Evolutionary conservation across 2,329 filamentous ascomycete genomes (phyloP), one percentile per base, ranked within the genome.

Genomic region (Hirsutella thompsonii): DNA sequence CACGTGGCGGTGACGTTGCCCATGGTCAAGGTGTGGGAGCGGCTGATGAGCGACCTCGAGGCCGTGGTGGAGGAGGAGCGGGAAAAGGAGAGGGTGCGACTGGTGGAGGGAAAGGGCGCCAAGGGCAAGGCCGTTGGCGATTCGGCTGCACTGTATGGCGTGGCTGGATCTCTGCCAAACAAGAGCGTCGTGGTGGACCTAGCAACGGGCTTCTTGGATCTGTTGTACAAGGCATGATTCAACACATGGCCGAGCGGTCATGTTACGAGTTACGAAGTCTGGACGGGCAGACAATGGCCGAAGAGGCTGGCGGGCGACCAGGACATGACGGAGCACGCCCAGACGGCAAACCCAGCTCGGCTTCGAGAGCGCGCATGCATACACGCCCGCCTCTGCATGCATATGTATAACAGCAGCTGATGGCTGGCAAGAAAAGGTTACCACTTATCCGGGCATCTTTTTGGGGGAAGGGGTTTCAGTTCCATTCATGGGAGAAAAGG

Each of bases 1-100:
- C 92, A 98, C 60, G 78, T 96, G 32, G 92, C 92, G 11, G 88
- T 96, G 32, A 98, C 92, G 1, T 61, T 94, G 51, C 90, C 90
- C 14, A 84, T 93, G 37, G 79, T 80, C 19, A 81, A 81, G 52
- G 86, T 82, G 2, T 84, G 85, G 57, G 88, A 96, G 55, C 74
- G 76, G 55, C 69, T 98, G 41, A 72, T 92, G 39, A 63, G 66
- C 8, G 92, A 98, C 58, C 62, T 83, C 16, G 77, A 81, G 63
- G 64, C 67, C 3, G 76, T 79, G 5, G 62, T 81, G 21, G 75
- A 83, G 58, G 77, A 74, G 20, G 85, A 93, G 65, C 76, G 82
- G 49, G 87, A 92, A 57, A 87, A 86, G 67, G 85, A 88, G 58
- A 68, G 83, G 42, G 82, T 80, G 47, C 69, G 82, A 39, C 67